phyloP scores from a whole-genome alignment of 2,329 filamentous ascomycete genomes.

The Beauveria caledonica region DNA sequence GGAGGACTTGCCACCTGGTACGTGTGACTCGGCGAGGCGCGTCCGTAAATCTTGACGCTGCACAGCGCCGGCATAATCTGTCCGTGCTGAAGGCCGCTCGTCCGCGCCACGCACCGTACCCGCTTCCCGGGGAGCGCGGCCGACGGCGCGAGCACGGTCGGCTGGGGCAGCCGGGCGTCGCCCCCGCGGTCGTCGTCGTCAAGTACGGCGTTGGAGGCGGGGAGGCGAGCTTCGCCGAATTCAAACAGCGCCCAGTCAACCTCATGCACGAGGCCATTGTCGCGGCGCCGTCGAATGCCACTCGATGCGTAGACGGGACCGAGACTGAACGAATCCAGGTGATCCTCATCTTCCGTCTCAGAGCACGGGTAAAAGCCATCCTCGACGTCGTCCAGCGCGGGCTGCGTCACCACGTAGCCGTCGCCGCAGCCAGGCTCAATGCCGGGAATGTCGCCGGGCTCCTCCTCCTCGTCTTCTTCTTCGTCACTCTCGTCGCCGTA shows the following conservation, averaged over 20 bases:
- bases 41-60: conserved; percentile 80
- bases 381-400: conserved; percentile 78
- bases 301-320: conserved; percentile 86
- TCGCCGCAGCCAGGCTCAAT: conserved; percentile 67
- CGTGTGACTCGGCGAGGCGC: conserved; percentile 68
- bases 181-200: conserved; percentile 13
- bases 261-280: conserved; percentile 70
- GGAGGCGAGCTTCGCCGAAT: conserved; percentile 62
- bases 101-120: conserved; percentile 84
- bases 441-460: conserved; percentile 70
- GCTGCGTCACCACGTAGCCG: conserved; percentile 79
- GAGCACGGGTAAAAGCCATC: conserved; percentile 72
- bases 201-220: conserved; percentile 64
- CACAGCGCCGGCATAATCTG: conserved; percentile 70
- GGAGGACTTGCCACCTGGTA: conserved; percentile 47
- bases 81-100: conserved; percentile 73
- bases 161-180: conserved; percentile 31
- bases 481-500: conserved; percentile 41
- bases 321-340: conserved; percentile 71
- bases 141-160: conserved; percentile 50
- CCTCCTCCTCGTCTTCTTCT: conserved; percentile 44
- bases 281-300: conserved; percentile 69
- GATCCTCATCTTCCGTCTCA: conserved; percentile 67
- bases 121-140: conserved; percentile 61
- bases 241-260: conserved; percentile 93